Evolutionary conservation across 495 filamentous ascomycete species (phyloP).

Genomic region (Hypoxylon subgilvum): DNA sequence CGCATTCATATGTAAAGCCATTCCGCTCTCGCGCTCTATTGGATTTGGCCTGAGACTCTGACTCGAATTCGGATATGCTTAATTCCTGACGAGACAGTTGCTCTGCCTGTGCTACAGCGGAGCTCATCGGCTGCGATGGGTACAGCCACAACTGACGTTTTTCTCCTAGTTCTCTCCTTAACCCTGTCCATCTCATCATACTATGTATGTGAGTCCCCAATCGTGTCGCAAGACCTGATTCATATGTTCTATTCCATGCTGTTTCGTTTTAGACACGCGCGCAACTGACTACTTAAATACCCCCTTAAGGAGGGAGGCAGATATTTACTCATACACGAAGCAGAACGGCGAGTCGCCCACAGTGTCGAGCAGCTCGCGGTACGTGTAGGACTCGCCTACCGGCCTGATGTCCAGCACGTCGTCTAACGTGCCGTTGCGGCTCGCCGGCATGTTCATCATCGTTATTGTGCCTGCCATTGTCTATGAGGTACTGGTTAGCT

Average conservation of each 20-base stretch:
- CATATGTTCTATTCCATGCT: too few species aligned
- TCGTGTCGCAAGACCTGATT: too few species aligned
- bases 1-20: conserved; percentile 1
- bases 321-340: conserved; percentile 49
- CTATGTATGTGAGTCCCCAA: too few species aligned
- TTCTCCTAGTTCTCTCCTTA: too few species aligned
- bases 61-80: conserved; percentile 11
- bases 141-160: too few species aligned
- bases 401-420: conserved; percentile 41
- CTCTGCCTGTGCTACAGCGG: not conserved
- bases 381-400: conserved; percentile 25
- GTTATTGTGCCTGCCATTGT: conserved; percentile 52
- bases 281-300: too few species aligned
- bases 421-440: conserved; percentile 43
- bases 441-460: conserved; percentile 46
- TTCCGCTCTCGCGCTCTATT: not conserved
- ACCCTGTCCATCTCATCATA: not conserved
- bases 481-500: too few species aligned
- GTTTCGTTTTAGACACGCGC: too few species aligned
- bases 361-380: conserved; percentile 39
- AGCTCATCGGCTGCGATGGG: too few species aligned
- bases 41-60: not conserved
- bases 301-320: too few species aligned
- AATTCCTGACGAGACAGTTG: not conserved
- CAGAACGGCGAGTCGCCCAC: conserved; percentile 43